Conservation (phyloP, 768 basidiomycete genomes). For the Clitopilus hobsonii region DNA sequence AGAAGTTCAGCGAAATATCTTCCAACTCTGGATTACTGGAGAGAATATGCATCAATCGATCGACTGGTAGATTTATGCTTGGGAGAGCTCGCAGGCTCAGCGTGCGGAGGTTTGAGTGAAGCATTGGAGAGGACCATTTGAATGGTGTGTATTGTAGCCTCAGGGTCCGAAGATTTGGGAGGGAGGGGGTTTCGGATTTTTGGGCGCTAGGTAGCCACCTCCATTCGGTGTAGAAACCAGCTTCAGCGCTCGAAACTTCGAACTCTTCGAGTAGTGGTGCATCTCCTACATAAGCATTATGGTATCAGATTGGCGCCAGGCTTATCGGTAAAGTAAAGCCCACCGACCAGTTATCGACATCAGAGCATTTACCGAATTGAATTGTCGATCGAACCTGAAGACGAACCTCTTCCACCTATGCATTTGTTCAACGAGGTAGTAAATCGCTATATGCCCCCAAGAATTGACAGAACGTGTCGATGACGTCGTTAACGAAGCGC, state of each 20-base stretch:
- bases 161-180: constrained; percentile 49
- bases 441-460: constrained; percentile 80
- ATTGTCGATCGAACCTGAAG: constrained; percentile 75
- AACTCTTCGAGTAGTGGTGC: constrained; percentile 74
- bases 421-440: constrained; percentile 77
- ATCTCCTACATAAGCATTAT: constrained; percentile 39
- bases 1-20: constrained; percentile 56
- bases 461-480: constrained; percentile 48
- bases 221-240: constrained; percentile 62
- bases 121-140: constrained; percentile 73
- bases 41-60: constrained; percentile 66
- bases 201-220: constrained; percentile 64
- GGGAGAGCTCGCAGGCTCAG: constrained; percentile 66
- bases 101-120: constrained; percentile 50
- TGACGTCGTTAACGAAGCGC: constrained; percentile 18
- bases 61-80: constrained; percentile 56
- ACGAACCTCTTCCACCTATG: constrained; percentile 79
- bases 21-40: constrained; percentile 53
- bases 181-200: constrained; percentile 23
- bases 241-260: constrained; percentile 70
- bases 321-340: too few species aligned
- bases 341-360: constrained; percentile 65
- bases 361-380: constrained; percentile 67
- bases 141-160: constrained; percentile 72
- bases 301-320: constrained; percentile 3